Conservation (phyloP, 1,284 basidiomycete genomes). For the Fomes fomentarius region DNA sequence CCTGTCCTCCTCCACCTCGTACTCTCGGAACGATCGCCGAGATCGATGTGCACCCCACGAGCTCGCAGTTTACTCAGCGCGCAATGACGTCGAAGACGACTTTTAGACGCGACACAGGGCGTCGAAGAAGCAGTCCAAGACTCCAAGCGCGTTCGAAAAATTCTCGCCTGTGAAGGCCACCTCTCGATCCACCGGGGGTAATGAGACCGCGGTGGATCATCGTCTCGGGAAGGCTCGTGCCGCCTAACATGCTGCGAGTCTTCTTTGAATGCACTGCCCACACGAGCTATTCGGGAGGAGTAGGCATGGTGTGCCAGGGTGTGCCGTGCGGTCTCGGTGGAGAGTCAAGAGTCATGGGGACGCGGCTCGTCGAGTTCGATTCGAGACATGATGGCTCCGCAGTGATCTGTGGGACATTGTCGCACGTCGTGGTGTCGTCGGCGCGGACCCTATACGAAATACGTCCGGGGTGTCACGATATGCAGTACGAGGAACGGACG, state of each 20-base stretch:
- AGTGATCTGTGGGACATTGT: slow-evolving; percentile 1
- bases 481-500: background rate
- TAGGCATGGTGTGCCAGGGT: background rate
- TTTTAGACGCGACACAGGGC: background rate
- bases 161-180: slow-evolving; percentile 1
- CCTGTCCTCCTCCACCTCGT: background rate
- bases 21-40: slow-evolving; percentile 3
- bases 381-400: background rate
- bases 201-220: background rate
- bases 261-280: background rate
- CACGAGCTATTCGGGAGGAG: slow-evolving; percentile 1
- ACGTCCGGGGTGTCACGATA: too few relatives aligned
- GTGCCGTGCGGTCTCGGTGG: slow-evolving; percentile 9
- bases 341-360: slow-evolving; percentile 17
- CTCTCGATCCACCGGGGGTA: slow-evolving; percentile 18
- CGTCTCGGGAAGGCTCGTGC: slow-evolving; percentile 1
- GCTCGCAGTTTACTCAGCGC: background rate
- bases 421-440: background rate
- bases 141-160: slow-evolving; percentile 1
- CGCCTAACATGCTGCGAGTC: background rate
- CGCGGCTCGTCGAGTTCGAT: slow-evolving; percentile 5
- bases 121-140: background rate
- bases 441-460: background rate
- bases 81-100: slow-evolving; percentile 13
- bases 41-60: slow-evolving; percentile 3